Conservation (phyloP, 2,329 filamentous ascomycete species). For the Seiridium unicorne region DNA sequence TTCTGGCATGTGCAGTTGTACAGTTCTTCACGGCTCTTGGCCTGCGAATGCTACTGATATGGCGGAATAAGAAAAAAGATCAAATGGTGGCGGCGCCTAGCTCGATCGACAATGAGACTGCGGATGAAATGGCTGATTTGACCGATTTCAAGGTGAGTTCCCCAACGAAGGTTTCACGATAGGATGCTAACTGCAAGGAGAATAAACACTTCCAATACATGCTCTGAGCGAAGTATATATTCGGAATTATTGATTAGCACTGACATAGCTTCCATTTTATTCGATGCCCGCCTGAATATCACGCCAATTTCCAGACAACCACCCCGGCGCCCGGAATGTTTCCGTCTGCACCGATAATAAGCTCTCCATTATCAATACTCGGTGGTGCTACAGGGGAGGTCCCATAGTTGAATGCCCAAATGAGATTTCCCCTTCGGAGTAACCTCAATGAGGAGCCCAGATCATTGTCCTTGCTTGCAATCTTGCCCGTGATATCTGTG, state of each 20-base stretch:
- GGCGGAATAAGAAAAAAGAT: constrained; percentile 37
- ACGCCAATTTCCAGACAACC: constrained; percentile 13
- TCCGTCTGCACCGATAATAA: constrained; percentile 13
- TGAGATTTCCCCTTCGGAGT: constrained; percentile 13
- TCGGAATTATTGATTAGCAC: neutral
- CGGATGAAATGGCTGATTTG: neutral
- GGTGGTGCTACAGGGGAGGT: constrained; percentile 14
- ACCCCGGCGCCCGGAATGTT: constrained; percentile 16
- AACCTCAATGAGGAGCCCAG: constrained; percentile 16
- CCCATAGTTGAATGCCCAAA: constrained; percentile 21
- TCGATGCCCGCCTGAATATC: no score
- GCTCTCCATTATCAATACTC: neutral
- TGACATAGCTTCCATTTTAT: neutral
- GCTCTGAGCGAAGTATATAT: neutral
- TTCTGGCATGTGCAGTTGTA: constrained; percentile 42
- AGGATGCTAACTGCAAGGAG: neutral
- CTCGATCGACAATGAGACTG: neutral
- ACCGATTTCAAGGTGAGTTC: neutral
- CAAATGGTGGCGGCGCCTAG: constrained; percentile 2
- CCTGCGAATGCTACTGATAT: constrained; percentile 32
- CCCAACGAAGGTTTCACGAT: neutral
- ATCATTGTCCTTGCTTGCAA: constrained; percentile 13
- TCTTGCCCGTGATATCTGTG: constrained; percentile 13
- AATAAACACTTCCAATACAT: neutral
- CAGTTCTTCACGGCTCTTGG: constrained; percentile 36